Evolutionary conservation across 2,329 filamentous ascomycete species (phyloP).

Genomic region (Diaporthe sp.): DNA sequence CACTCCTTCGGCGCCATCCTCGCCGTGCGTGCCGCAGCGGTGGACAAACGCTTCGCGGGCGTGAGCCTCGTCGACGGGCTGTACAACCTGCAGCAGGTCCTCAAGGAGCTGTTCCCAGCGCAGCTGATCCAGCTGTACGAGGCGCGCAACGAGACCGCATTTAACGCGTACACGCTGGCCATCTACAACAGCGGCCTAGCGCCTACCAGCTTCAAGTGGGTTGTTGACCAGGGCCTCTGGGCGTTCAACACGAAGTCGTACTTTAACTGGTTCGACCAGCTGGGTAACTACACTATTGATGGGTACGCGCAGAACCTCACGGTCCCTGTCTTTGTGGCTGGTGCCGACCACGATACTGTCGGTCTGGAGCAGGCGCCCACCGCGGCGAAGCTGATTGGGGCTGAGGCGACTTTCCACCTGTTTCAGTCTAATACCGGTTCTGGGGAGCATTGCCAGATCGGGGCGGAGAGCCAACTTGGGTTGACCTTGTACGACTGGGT

Average conservation of each 20-base stretch:
- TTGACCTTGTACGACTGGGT: constrained; percentile 12
- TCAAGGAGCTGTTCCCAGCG: constrained; percentile 41
- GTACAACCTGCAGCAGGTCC: constrained; percentile 46
- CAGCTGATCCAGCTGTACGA: constrained; percentile 41
- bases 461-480: constrained; percentile 3
- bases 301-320: constrained; percentile 42
- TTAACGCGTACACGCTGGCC: constrained; percentile 38
- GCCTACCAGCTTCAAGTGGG: constrained; percentile 48
- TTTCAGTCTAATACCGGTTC: not conserved
- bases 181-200: constrained; percentile 15
- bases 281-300: constrained; percentile 41
- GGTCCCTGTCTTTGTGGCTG: constrained; percentile 44
- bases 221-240: constrained; percentile 52
- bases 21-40: constrained; percentile 56
- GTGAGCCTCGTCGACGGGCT: constrained; percentile 56
- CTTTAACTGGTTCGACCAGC: constrained; percentile 45
- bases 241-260: constrained; percentile 48
- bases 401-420: constrained; percentile 9
- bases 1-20: constrained; percentile 58
- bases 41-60: constrained; percentile 57
- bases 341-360: constrained; percentile 42
- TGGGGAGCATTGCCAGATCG: constrained; percentile 15
- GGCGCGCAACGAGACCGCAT: constrained; percentile 40
- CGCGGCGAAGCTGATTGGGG: not conserved
- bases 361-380: constrained; percentile 42